A percentile compares a stretch with the other conserved stretches of the same genome.
phyloP scores from a whole-genome alignment of 2,329 filamentous ascomycete genomes.

The Sporothrix mexicana region DNA sequence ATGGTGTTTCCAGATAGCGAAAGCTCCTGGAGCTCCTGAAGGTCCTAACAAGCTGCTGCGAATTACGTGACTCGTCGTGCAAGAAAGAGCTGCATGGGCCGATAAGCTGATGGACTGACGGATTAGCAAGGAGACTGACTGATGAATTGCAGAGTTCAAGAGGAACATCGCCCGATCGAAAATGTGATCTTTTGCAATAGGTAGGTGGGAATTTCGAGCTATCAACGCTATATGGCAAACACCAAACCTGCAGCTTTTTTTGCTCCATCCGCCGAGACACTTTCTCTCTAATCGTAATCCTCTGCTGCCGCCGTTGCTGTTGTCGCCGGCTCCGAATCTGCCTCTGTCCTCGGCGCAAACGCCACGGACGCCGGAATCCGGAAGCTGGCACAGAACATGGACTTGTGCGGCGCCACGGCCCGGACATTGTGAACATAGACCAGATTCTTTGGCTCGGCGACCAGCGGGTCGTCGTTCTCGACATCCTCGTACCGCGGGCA shows the following conservation, averaged over 20 bases:
- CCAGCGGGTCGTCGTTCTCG: slow-evolving; percentile 45
- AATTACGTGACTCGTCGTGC: neutral
- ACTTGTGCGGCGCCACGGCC: slow-evolving; percentile 89
- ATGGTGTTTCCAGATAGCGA: neutral
- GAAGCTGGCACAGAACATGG: slow-evolving; percentile 97
- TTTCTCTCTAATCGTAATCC: neutral
- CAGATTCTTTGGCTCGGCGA: slow-evolving; percentile 45
- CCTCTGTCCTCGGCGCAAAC: slow-evolving; percentile 58
- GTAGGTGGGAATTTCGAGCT: neutral
- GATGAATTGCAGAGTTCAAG: neutral
- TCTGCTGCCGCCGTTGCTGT: no score
- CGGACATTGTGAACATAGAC: slow-evolving; percentile 72
- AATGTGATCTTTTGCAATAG: neutral
- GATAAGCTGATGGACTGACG: neutral
- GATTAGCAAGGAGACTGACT: neutral
- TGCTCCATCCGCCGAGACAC: neutral
- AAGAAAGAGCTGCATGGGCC: neutral
- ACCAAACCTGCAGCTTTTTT: neutral
- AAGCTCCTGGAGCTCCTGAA: neutral
- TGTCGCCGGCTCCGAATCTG: neutral
- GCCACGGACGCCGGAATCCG: slow-evolving; percentile 82
- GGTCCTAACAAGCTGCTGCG: neutral
- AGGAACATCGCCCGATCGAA: no score
- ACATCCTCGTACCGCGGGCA: slow-evolving; percentile 48
- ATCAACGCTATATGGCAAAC: slow-evolving; percentile 1